These are phyloP conservation scores for Symbiodinium natans DNA, from an alignment of 73 alveolate species.

Conservation along the genomic window DNA sequence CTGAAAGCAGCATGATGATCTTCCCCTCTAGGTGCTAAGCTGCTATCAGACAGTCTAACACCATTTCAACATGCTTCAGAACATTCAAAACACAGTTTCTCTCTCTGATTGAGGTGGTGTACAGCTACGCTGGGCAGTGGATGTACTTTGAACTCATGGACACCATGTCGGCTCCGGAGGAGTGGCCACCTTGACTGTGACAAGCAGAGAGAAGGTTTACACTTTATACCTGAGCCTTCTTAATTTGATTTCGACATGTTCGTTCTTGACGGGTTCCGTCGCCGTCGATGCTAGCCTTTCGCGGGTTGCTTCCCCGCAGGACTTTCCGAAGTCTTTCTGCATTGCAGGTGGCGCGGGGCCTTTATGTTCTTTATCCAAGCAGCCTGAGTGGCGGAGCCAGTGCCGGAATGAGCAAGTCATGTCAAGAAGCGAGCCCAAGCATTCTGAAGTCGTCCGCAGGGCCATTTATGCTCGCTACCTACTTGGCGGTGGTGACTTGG, in stretches of 20 bases:
- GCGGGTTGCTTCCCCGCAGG: no score
- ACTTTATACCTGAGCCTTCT: no score
- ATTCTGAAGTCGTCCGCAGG: no score
- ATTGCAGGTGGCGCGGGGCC: conserved; percentile 44
- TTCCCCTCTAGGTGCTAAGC: background rate
- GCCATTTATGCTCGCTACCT: conserved; percentile 46
- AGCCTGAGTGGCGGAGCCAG: no score
- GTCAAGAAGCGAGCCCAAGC: no score
- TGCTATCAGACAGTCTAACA: no score
- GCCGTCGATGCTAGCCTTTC: no score
- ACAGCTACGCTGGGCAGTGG: conserved; percentile 85
- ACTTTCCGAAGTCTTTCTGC: conserved; percentile 73
- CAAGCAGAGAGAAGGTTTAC: background rate
- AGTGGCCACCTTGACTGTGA: background rate
- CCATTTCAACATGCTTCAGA: no score
- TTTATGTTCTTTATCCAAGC: no score
- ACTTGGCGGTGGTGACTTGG: conserved; percentile 54
- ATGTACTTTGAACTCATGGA: conserved; percentile 84
- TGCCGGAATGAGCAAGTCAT: no score
- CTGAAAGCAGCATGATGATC: background rate
- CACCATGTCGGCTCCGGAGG: conserved; percentile 74
- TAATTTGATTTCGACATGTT: background rate
- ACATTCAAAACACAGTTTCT: background rate
- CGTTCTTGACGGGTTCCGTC: no score
- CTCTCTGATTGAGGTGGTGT: conserved; percentile 21